A percentile compares a stretch with the other conserved stretches of the same genome.
phyloP scores from a whole-genome alignment of 1,284 basidiomycete genomes.

The Ceratobasidium sp. region DNA sequence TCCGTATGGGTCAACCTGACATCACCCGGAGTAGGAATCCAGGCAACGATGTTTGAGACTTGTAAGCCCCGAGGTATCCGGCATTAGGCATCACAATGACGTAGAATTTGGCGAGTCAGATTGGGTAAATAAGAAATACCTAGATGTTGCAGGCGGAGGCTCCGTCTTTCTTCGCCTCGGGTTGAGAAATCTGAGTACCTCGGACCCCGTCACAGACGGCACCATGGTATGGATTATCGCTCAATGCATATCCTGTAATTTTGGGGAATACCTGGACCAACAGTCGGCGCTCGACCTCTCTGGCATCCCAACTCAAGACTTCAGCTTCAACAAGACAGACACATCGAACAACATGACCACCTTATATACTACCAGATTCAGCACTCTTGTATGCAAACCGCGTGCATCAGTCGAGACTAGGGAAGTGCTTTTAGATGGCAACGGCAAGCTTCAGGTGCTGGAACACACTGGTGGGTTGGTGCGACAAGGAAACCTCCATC shows the following conservation, averaged over 20 bases:
- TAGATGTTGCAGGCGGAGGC: too few species aligned
- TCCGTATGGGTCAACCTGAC: not conserved
- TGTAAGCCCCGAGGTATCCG: too few species aligned
- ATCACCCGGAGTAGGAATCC: not conserved
- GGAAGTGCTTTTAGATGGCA: conserved; percentile 10
- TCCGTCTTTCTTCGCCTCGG: too few species aligned
- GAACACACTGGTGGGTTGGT: not conserved
- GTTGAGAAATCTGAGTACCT: conserved; percentile 9
- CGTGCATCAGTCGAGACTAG: conserved; percentile 3
- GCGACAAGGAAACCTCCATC: conserved; percentile 6
- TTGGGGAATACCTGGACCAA: too few species aligned
- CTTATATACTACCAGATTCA: not conserved
- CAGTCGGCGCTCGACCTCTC: not conserved
- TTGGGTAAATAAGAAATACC: too few species aligned
- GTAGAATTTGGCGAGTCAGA: too few species aligned
- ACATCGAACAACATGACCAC: not conserved
- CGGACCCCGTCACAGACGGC: not conserved
- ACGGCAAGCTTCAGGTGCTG: not conserved
- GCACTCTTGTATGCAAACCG: conserved; percentile 9
- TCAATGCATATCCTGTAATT: not conserved
- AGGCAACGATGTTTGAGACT: too few species aligned
- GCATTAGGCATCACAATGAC: too few species aligned
- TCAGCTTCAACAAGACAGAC: not conserved
- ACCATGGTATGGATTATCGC: conserved; percentile 11
- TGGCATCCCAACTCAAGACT: conserved; percentile 7